Percentiles rank a stretch among this genome's conserved stretches.
Evolutionary conservation across 768 basidiomycete species (phyloP).

Genomic region (Tephrocybe sp.): DNA sequence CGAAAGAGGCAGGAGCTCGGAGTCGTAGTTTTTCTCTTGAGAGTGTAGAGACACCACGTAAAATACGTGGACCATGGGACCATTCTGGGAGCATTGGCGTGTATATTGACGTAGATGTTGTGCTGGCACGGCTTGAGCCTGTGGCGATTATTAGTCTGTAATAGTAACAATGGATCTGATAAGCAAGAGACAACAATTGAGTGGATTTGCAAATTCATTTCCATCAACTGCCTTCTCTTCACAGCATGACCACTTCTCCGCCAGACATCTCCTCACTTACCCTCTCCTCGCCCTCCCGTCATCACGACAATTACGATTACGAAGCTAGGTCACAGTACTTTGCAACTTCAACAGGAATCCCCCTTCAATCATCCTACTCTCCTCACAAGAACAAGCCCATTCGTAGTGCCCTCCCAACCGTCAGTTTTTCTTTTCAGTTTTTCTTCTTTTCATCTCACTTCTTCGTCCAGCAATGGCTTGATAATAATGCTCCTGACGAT

Average conservation of each 20-base stretch:
- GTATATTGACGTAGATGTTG: conserved; percentile 41
- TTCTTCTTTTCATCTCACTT: conserved; percentile 15
- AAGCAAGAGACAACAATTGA: conserved; percentile 30
- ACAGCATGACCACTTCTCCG: conserved; percentile 77
- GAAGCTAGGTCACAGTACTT: conserved; percentile 72
- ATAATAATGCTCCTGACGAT: conserved; percentile 64
- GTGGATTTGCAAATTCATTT: conserved; percentile 15
- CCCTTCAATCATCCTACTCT: conserved; percentile 60
- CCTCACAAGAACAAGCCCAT: conserved; percentile 73
- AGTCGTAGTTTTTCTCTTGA: conserved; percentile 10
- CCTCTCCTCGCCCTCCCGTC: conserved; percentile 75
- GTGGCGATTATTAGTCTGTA: conserved; percentile 30
- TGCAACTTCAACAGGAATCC: conserved; percentile 55
- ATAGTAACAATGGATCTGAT: conserved; percentile 11
- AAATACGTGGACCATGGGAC: conserved; percentile 56
- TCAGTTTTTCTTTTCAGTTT: conserved; percentile 38
- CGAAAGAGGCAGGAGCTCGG: conserved; percentile 14
- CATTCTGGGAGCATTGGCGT: conserved; percentile 44
- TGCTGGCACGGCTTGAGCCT: conserved; percentile 46
- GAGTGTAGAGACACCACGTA: conserved; percentile 10
- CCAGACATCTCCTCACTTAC: conserved; percentile 80
- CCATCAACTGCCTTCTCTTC: conserved; percentile 23
- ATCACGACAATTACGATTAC: conserved; percentile 85
- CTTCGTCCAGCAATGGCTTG: conserved; percentile 77
- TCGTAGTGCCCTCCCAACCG: conserved; percentile 72